Evolutionary conservation across 2,329 filamentous ascomycete species (phyloP).

Genomic region (Fusarium globosum): DNA sequence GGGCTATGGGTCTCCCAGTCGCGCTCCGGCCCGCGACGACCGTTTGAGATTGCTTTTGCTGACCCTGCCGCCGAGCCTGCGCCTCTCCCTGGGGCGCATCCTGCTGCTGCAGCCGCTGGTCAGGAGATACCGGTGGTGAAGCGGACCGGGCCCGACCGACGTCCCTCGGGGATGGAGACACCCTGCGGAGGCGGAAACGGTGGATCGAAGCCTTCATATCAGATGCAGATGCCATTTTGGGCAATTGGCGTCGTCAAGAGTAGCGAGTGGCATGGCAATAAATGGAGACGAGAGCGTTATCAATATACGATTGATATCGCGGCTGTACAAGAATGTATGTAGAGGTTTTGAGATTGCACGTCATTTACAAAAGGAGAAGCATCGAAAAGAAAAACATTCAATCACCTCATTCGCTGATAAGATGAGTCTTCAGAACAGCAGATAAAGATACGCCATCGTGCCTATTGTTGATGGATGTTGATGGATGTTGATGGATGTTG

Average conservation of each 20-base stretch:
- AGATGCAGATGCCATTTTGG: conserved; percentile 44
- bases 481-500: conserved; percentile 18
- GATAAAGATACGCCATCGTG: conserved; percentile 24
- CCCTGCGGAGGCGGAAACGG: conserved; percentile 42
- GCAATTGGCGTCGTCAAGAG: conserved; percentile 4
- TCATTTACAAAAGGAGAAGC: neutral
- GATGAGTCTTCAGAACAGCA: conserved; percentile 3
- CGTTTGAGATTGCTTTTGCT: conserved; percentile 7
- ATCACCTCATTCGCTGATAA: conserved; percentile 5
- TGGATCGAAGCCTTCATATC: conserved; percentile 46
- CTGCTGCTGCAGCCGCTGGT: conserved; percentile 16
- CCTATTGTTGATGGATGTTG: conserved; percentile 22
- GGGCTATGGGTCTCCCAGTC: conserved; percentile 26
- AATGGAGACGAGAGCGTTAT: neutral
- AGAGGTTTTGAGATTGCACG: neutral
- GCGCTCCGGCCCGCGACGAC: neutral
- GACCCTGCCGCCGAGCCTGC: conserved; percentile 26
- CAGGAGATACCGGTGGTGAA: conserved; percentile 41
- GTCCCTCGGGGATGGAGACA: conserved; percentile 41
- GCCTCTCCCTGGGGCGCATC: conserved; percentile 28
- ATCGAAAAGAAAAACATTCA: neutral
- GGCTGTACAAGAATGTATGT: neutral
- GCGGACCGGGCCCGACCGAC: conserved; percentile 45
- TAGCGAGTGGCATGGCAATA: conserved; percentile 21
- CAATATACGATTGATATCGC: neutral